Evolutionary conservation across 352 stramenopile genomes (phyloP), one percentile per base, ranked within the genome.

Genomic region (Phytophthora sp.): DNA sequence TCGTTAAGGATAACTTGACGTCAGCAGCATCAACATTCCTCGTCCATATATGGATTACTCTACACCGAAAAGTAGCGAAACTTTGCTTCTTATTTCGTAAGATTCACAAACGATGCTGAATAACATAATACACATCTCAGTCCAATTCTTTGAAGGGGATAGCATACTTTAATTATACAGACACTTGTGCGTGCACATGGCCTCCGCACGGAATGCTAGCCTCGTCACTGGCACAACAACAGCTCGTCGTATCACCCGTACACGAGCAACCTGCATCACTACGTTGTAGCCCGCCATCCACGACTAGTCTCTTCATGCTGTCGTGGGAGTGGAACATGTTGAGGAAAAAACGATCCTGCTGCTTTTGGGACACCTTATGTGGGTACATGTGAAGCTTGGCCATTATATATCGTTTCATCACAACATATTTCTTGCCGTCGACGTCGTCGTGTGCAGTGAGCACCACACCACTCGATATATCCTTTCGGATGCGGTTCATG

Each of bases 331-430:
- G 72, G 15, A 78, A 78, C 67, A 88, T 78, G 46, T 72, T 81
- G 23, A 73, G 69, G 32, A 88, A 87, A 42, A 90, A 69, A 2
- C 72, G 73, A 45, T 80, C 68, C 20, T 80, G 73, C 24, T 82
- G 57, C 49, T 83, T 74, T 27, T 88, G 68, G 12, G 72, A 60
- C 28, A 88, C 56, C 31, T 87, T 85, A 69, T 88, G 81, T 45
- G 81, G 78, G 46, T 77, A 79, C 78, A 90, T 84, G 81, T 90
- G 81, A 45, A 87, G 83, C 62, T 90, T 90, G 26, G 78, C 55
- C 76, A 90, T 87, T 50, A 77, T 56, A 26, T 83, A 90, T 17
- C 80, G 77, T 57, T 91, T 89, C 74, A 89, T 83, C 38, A 89
- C 72, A 18, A 91, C 77, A 13, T 56, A 89, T 39, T 77, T 77